A percentile compares a stretch with the other conserved stretches of the same genome.
phyloP scores from a whole-genome alignment of 305 asterid species.

The Fraxinus platypoda region DNA sequence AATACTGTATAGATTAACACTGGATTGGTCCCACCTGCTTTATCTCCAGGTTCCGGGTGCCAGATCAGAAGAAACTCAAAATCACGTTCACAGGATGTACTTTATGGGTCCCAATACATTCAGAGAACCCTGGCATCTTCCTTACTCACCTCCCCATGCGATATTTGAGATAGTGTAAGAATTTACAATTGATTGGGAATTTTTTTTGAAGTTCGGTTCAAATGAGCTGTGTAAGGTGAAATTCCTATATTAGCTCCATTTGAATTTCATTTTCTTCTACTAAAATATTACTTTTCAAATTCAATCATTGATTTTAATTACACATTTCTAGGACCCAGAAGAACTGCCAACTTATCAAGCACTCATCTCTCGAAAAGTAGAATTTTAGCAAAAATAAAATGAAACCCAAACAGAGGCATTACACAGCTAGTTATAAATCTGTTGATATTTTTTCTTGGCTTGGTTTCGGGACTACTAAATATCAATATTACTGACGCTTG shows the following conservation, averaged over 20 bases:
- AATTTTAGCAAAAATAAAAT: not conserved
- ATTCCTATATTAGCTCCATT: not conserved
- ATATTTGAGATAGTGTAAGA: constrained; percentile 91
- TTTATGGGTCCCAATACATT: constrained; percentile 97
- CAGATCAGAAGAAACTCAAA: constrained; percentile 82
- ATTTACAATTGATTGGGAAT: constrained; percentile 15
- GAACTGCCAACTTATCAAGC: not conserved
- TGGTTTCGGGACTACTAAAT: not conserved
- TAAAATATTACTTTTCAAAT: not conserved
- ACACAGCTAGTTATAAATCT: not conserved
- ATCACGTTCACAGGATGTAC: constrained; percentile 92
- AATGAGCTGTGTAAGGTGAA: constrained; percentile 20
- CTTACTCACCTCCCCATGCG: constrained; percentile 87
- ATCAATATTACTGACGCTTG: constrained; percentile 14
- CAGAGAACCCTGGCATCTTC: constrained; percentile 99
- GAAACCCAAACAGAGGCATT: not conserved
- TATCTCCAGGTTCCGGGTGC: constrained; percentile 76
- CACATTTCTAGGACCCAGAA: not conserved
- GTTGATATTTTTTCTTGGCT: not conserved
- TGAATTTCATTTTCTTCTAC: not conserved
- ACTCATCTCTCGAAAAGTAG: not conserved
- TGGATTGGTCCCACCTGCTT: constrained; percentile 11
- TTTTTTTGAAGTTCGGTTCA: not conserved
- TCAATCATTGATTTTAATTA: not conserved
- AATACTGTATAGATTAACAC: constrained; percentile 11